Base-by-base conservation (phyloP, 805 yeast species). In the Saccharomyces paradoxus region DNA sequence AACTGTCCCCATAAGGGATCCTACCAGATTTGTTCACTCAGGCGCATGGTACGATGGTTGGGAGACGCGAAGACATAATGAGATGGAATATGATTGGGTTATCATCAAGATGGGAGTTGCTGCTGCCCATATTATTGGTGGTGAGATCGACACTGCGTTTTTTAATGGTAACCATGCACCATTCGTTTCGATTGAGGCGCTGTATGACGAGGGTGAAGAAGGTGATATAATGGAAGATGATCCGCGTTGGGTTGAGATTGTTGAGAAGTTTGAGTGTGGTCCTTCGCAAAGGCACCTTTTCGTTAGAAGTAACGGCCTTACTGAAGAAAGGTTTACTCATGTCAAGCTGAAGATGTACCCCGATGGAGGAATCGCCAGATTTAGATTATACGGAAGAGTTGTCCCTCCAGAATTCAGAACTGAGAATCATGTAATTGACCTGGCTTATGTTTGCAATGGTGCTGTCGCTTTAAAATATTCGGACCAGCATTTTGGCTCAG, bases 41-140 rank as follows among this genome's bases (percentile, higher is more conserved):
- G 98, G 98, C 51, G 96, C 96, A 3, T 92, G 97, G 97, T 92
- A 89, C 68, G 99, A 92, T 62, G 99, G 99, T 24, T 92, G 98
- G 98, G 98, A 92, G 71, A 92, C 98, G 12, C 79, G 97, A 68
- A 80, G 99, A 72, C 99, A 92, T 76, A 92, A 92, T 70, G 73
- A 81, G 1, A 87, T 77, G 53, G 89, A 82, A 53, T 86, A 87
- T 46, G 99, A 92, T 67, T 92, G 94, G 89, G 97, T 88, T 21
- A 75, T 88, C 29, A 72, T 91, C 69, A 80, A 81, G 67, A 76
- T 89, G 69, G 98, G 98, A 21, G 97, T 91, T 22, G 77, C 86
- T 29, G 63, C 67, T 13, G 97, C 97, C 1, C 77, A 77, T 49
- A 69, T 92, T 55, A 77, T 87, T 50, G 99, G 91, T 12, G 82